Conservation (phyloP, 1,139 yeast genomes). For the Pichia kudriavzevii region DNA sequence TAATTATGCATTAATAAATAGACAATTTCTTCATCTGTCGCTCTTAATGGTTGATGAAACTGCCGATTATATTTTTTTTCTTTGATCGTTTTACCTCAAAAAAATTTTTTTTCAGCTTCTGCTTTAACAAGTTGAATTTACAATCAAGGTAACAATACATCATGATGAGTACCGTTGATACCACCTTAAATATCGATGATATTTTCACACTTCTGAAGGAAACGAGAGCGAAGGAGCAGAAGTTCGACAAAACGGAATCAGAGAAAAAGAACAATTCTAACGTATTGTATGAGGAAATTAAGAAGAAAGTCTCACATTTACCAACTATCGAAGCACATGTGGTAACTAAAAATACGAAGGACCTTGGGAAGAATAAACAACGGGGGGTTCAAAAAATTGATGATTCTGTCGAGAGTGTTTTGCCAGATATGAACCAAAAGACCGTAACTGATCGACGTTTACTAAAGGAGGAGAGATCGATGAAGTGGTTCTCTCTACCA, state of each 20-base stretch:
- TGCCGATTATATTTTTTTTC: too few relatives aligned
- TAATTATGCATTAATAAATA: too few relatives aligned
- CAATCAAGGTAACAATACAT: too few relatives aligned
- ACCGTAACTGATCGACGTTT: conserved; percentile 31
- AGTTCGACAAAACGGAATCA: not conserved
- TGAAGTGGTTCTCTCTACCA: conserved; percentile 79
- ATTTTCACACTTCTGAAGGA: conserved; percentile 20
- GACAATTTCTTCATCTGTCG: too few relatives aligned
- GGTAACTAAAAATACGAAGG: conserved; percentile 1
- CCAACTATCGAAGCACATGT: conserved; percentile 19
- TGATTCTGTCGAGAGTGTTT: conserved; percentile 40
- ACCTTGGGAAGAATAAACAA: conserved; percentile 1
- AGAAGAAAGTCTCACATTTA: conserved; percentile 17
- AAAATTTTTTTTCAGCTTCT: too few relatives aligned
- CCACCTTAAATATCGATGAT: conserved; percentile 20
- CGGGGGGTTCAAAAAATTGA: conserved; percentile 29
- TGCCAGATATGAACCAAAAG: conserved; percentile 19
- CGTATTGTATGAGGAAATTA: conserved; percentile 20
- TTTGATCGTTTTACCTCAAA: too few relatives aligned
- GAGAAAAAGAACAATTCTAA: conserved; percentile 4
- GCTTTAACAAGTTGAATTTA: too few relatives aligned
- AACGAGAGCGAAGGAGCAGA: conserved; percentile 4
- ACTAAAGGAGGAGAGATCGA: conserved; percentile 30
- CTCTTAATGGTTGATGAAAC: too few relatives aligned
- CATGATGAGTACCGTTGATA: too few relatives aligned